Evolutionary conservation across 2,329 filamentous ascomycete genomes (phyloP), one percentile per base, ranked within the genome.

Genomic region (Myotisia sp.): DNA sequence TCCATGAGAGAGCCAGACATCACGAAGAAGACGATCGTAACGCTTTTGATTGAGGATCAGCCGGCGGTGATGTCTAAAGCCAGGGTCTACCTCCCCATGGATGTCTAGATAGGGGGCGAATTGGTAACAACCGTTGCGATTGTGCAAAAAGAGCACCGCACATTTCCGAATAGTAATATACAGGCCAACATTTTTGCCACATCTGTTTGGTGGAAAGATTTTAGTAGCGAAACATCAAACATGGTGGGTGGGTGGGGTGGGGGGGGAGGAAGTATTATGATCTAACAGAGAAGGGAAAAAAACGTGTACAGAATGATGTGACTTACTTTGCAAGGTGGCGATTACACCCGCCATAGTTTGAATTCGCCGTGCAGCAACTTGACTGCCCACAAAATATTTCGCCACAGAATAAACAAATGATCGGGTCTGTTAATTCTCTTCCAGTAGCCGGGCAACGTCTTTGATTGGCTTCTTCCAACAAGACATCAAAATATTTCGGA

Each of bases 131-230:
- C 90, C 90, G 29, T 81, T 80, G 20, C 68, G 65, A 39, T 78
- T 74, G 59, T 93, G 85, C 36, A 92, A 65, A 56, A 92, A 92
- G 40, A 92, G 74, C 26, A 92, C 76, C 46, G 79, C 83, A 62
- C 92, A 95, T 63, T 95, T 95, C 45, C 90, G 80, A 47, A 98
- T 87, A 55, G 92, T 93, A 56, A 98, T 79, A 62, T 92, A 95
- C 21, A 94, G 65, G n/a, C 90, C 90, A 30, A 92, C 76, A 47
- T 84, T 85, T 42, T 76, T 74, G 51, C 90, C 85, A 56, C 87
- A 95, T 48, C 83, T 92, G 43, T 30, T 28, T 29, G 33, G 31
- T 38, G 28, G 34, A 21, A 38, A 28, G 34, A 42, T 10, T 10
- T 24, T 21, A 32, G 27, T 22, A 23, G 27, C n/a, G 36, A 24